These are phyloP conservation scores for Solanum sitiens DNA, from an alignment of 257 asterid species.

Conservation along the genomic window DNA sequence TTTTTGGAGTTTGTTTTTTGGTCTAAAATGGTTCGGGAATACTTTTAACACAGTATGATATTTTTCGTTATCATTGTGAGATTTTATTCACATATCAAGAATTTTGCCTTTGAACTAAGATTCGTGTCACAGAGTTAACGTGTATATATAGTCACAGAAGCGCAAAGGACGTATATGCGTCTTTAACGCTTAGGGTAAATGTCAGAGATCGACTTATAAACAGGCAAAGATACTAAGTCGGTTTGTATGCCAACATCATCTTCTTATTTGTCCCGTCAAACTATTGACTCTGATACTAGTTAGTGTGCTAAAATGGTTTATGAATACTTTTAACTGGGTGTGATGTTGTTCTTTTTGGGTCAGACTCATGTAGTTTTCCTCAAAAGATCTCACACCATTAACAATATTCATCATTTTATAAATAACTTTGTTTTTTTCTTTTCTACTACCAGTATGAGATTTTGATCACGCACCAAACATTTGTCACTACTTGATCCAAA, in stretches of 20 bases:
- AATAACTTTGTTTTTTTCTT: background rate
- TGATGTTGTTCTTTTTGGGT: too few relatives aligned
- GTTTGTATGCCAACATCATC: background rate
- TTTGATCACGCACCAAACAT: background rate
- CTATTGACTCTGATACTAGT: background rate
- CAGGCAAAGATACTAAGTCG: background rate
- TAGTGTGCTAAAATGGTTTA: background rate
- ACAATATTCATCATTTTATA: too few relatives aligned
- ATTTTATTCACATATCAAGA: background rate
- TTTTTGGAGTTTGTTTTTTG: background rate
- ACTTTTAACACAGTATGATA: background rate
- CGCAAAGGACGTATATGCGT: background rate
- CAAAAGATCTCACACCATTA: background rate
- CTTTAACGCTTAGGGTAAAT: too few relatives aligned
- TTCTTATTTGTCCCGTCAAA: background rate
- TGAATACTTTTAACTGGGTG: too few relatives aligned
- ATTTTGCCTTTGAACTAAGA: background rate
- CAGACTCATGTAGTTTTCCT: fast-evolving
- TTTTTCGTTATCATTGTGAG: fast-evolving
- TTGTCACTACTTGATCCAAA: background rate
- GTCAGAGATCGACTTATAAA: too few relatives aligned
- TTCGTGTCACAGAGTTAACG: background rate
- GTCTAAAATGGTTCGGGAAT: background rate
- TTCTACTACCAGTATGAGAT: background rate
- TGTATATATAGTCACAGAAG: background rate